Base-by-base conservation (phyloP, 2,329 filamentous ascomycete species). In the Didymosphaeria variabile region DNA sequence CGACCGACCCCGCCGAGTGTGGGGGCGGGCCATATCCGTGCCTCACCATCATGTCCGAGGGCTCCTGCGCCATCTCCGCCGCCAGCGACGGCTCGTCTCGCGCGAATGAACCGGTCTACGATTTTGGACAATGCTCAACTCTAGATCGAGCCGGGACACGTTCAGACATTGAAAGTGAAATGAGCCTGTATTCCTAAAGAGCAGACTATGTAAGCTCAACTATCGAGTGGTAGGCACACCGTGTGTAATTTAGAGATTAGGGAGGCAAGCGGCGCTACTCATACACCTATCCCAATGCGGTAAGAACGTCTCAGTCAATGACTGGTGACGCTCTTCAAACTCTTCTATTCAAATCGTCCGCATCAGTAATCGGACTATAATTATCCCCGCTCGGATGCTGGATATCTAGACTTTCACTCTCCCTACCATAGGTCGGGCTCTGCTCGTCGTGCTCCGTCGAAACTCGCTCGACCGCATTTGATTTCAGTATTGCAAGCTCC, bases 21-120 rank as follows among this genome's bases (percentile, higher is more conserved):
- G 51, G 51, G 51, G 51, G 34, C 51, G 51, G 36, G 51, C 31
- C n/a, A 23, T 15, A 23, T 40, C 51, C 36, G 36, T 21, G 21
- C 36, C 23, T n/a, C 21, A 19, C 21, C 21, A 54, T 29, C 38
- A 54, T 54, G 21, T 54, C 51, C 51, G 51, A 54, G 23, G 42
- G 31, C 21, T 40, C 34, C 51, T 42, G 23, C 51, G 51, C 51
- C 51, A 54, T 54, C 51, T 54, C 51, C 36, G 51, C 49, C 19
- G n/a, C 19, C 21, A 9, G 23, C 19, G 5, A 13, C 19, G 12
- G 13, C 44, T 1, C 12, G 26, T 50, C 29, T 50, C 47, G 47
- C 29, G 47, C 47, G 47, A 50, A n/a, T 13, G 19, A 10, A 19
- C 19, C 19, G 19, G 42, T 9, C 19, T 23, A 23, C 42, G n/a